These are phyloP conservation scores for Epithemia pelagica DNA, from an alignment of 108 stramenopile genomes.

Conservation along the genomic window DNA sequence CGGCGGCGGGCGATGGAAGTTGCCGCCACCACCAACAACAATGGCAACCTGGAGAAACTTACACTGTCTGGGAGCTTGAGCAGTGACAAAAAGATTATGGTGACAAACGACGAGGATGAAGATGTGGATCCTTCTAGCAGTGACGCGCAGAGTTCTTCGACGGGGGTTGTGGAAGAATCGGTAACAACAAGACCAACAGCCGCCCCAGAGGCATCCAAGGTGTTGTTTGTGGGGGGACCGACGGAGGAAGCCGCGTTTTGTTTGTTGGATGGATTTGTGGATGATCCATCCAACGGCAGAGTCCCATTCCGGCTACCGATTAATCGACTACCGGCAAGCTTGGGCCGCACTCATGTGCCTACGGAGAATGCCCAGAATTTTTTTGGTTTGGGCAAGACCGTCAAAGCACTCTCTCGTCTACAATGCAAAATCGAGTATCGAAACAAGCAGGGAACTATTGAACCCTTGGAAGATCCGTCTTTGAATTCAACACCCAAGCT, in stretches of 20 bases:
- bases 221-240: conserved; percentile 5
- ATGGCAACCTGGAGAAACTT: too few relatives aligned
- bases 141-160: too few relatives aligned
- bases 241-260: conserved; percentile 9
- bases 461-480: conserved; percentile 6
- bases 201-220: neutral
- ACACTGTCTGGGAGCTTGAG: too few relatives aligned
- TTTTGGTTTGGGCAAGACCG: conserved; percentile 34
- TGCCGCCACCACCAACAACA: too few relatives aligned
- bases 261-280: conserved; percentile 22
- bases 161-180: too few relatives aligned
- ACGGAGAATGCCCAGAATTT: conserved; percentile 29
- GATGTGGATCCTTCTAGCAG: too few relatives aligned
- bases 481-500: neutral
- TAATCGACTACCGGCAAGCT: conserved; percentile 42
- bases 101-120: too few relatives aligned
- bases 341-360: conserved; percentile 49
- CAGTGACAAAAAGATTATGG: too few relatives aligned
- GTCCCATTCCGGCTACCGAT: conserved; percentile 30
- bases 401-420: conserved; percentile 29
- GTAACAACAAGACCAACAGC: too few relatives aligned
- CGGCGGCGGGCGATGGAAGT: too few relatives aligned
- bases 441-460: conserved; percentile 23
- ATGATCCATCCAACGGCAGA: conserved; percentile 12
- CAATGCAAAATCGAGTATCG: conserved; percentile 38